These are phyloP conservation scores for Colletotrichum brevisporum DNA, from an alignment of 2,329 filamentous ascomycete genomes.

Conservation along the genomic window DNA sequence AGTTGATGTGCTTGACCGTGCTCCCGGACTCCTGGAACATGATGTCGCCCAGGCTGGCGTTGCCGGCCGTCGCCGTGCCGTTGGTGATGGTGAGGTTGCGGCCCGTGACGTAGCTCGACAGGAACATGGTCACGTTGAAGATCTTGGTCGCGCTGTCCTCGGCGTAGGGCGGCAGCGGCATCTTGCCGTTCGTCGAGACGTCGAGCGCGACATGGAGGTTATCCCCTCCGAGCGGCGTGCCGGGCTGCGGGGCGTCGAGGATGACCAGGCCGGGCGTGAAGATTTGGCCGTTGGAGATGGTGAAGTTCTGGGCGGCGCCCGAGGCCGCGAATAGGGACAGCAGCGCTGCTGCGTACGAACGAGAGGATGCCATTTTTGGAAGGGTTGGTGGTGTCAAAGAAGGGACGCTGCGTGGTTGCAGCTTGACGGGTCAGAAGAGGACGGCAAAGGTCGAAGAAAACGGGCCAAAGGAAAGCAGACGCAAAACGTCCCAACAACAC, in stretches of 20 bases:
- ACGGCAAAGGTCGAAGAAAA: neutral
- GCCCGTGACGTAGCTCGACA: slow-evolving; percentile 73
- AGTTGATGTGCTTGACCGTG: slow-evolving; percentile 82
- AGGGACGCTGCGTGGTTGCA: slow-evolving; percentile 8
- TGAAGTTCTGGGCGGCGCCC: slow-evolving; percentile 61
- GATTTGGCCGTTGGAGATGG: slow-evolving; percentile 74
- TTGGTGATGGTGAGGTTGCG: slow-evolving; percentile 80
- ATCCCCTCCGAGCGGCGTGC: slow-evolving; percentile 74
- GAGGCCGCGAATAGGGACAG: slow-evolving; percentile 47
- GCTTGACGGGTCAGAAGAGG: slow-evolving; percentile 19
- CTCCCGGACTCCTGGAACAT: slow-evolving; percentile 74
- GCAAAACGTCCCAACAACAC: slow-evolving; percentile 19
- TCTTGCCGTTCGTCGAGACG: slow-evolving; percentile 74
- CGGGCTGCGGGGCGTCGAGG: slow-evolving; percentile 75
- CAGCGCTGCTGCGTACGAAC: slow-evolving; percentile 39
- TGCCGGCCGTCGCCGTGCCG: slow-evolving; percentile 65
- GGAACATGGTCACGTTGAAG: slow-evolving; percentile 76
- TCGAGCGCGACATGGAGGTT: slow-evolving; percentile 76
- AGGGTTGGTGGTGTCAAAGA: neutral
- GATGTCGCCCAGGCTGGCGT: slow-evolving; percentile 72
- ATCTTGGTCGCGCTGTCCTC: slow-evolving; percentile 69
- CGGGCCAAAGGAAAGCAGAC: slow-evolving; percentile 14
- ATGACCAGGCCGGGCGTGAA: slow-evolving; percentile 79
- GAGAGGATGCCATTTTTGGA: slow-evolving; percentile 29
- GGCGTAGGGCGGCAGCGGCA: slow-evolving; percentile 71